A percentile compares a stretch with the other conserved stretches of the same genome.
Evolutionary conservation across 139 green algal species (phyloP).

Genomic region (Chlorella sp.): DNA sequence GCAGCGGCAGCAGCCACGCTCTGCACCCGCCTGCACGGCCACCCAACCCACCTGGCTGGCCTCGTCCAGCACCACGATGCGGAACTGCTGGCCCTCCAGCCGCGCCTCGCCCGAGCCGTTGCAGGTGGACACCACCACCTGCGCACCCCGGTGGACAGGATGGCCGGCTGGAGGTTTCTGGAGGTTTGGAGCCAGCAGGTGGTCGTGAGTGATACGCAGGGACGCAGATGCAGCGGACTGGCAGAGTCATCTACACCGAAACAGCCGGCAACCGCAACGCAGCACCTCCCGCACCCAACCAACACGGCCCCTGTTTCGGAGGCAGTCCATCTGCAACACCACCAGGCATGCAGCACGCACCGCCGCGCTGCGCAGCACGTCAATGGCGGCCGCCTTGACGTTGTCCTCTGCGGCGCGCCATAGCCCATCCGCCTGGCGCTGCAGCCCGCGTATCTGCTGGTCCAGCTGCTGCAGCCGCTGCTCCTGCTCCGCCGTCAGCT

Average conservation of each 20-base stretch:
- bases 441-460: background rate
- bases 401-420: constrained; percentile 40
- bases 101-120: constrained; percentile 61
- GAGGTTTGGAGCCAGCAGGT: background rate
- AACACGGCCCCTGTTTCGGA: background rate
- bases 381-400: constrained; percentile 35
- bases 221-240: no score
- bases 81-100: constrained; percentile 59
- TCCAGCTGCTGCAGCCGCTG: constrained; percentile 23
- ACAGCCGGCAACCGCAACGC: no score
- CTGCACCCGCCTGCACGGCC: background rate
- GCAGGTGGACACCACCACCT: constrained; percentile 77
- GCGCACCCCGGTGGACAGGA: background rate
- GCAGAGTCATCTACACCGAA: no score
- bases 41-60: constrained; percentile 73
- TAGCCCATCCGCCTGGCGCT: constrained; percentile 10
- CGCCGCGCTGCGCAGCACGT: constrained; percentile 50
- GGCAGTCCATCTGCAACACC: no score
- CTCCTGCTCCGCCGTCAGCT: constrained; percentile 31
- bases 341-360: no score
- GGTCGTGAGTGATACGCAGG: background rate
- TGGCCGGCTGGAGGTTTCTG: background rate
- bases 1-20: background rate
- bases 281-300: no score
- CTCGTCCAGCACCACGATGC: constrained; percentile 92